These are phyloP conservation scores for Odonthalia washingtoniensis DNA, from an alignment of 31 red algal genomes.

Conservation along the genomic window DNA sequence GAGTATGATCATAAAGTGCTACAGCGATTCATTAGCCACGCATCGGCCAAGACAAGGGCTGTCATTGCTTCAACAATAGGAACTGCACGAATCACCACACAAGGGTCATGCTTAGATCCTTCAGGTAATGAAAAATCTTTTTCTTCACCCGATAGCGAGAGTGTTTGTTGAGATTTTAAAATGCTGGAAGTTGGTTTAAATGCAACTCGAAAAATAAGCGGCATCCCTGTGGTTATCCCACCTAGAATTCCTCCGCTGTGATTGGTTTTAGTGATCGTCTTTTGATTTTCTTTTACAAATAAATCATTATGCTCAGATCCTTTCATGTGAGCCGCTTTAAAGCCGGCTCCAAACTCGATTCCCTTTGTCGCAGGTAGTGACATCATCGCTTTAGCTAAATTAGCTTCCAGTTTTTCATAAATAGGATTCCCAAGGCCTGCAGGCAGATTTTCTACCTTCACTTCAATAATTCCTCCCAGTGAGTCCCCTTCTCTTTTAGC, in stretches of 20 bases:
- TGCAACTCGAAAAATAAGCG: constrained; percentile 19
- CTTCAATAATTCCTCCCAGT: constrained; percentile 8
- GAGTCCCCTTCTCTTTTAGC: constrained; percentile 24
- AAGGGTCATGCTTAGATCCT: constrained; percentile 34
- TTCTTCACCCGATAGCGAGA: not conserved
- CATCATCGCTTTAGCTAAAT: constrained; percentile 42
- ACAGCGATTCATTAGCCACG: not conserved
- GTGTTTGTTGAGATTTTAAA: not conserved
- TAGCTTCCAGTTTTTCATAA: constrained; percentile 41
- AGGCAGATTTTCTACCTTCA: constrained; percentile 11
- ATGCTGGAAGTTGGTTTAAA: constrained; percentile 43
- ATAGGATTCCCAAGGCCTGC: constrained; percentile 41
- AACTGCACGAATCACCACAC: constrained; percentile 22
- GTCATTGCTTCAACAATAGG: constrained; percentile 48
- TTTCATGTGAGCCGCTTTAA: constrained; percentile 8
- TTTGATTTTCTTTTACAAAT: constrained; percentile 9
- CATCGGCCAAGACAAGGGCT: constrained; percentile 39
- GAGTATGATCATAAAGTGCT: constrained; percentile 46
- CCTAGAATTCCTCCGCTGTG: constrained; percentile 36
- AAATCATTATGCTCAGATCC: constrained; percentile 18
- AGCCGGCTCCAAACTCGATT: constrained; percentile 37
- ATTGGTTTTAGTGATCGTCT: constrained; percentile 12
- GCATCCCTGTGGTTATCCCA: constrained; percentile 30
- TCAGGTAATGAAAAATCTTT: not conserved
- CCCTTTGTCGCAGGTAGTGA: constrained; percentile 30